phyloP scores from a whole-genome alignment of 208 protist genomes.

The Tetramitus jugosus region DNA sequence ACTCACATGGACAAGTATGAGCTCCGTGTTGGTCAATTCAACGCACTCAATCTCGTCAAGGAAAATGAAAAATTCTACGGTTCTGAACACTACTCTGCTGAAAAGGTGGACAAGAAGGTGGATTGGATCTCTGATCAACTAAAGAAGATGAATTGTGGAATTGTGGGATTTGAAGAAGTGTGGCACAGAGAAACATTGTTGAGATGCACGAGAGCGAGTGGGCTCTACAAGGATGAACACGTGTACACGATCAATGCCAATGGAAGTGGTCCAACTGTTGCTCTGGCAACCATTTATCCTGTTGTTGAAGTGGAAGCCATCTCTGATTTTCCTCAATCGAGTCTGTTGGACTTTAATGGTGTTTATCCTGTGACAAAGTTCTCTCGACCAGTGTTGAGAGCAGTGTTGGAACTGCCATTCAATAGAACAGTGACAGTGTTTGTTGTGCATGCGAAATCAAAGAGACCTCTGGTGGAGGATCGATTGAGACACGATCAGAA shows the following conservation, averaged over 20 bases:
- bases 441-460: not conserved
- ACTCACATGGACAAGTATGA: not conserved
- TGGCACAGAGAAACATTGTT: not conserved
- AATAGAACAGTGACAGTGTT: not conserved
- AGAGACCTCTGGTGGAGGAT: not conserved
- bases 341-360: not conserved
- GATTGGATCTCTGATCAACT: not conserved
- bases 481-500: not conserved
- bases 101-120: not conserved
- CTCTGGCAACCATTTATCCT: not conserved
- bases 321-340: not conserved
- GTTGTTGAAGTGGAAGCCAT: not conserved
- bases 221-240: not conserved
- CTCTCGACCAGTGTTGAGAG: not conserved
- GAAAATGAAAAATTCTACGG: not conserved
- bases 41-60: not conserved
- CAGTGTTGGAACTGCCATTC: not conserved
- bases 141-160: not conserved
- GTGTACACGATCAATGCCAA: not conserved
- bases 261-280: not conserved
- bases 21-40: not conserved
- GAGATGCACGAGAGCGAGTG: not conserved
- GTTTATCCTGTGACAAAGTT: not conserved
- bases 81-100: not conserved
- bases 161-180: slow-evolving; percentile 5